Base-by-base conservation (phyloP, 106 monocot genomes). In the Allium cepa region DNA sequence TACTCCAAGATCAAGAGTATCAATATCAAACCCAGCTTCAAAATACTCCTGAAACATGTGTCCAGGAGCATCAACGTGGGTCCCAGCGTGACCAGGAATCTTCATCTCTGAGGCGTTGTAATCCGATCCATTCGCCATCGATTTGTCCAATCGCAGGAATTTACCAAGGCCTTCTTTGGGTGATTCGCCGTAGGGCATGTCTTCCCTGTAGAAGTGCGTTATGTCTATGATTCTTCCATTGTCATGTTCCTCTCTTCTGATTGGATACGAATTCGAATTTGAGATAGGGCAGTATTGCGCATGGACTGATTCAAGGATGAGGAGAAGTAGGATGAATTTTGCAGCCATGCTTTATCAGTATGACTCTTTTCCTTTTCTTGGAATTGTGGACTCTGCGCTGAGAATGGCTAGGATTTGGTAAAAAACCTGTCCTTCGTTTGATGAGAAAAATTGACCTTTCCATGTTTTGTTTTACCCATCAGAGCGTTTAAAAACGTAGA, bases 31-130 rank as follows among this genome's bases (percentile, higher is more conserved):
- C 0, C 97, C 97, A 10, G 92, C 92, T 56, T 92, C 89, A 66
- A 85, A 99, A 73, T 92, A 99, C 59, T 85, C 80, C 70, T 92
- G 81, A 75, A 84, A 87, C 56, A 92, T 73, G 59, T 97, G 97
- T 6, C 92, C 92, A 14, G 97, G 97, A 46, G 97, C 82, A 50
- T 97, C 97, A 60, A 97, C 92, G 72, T 97, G 97, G 49, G 97
- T 97, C 46, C 97, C 97, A 11, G 84, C 73, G 78, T 92, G 97
- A 9, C 76, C 27, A 0, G 71, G 65, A 48, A 97, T 46, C 84
- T 80, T 86, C 82, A 97, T 78, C 70, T 79, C 83, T 11, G 97
- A 97, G 46, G 56, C 59, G 74, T 92, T 89, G 18, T 80, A 71
- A 11, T 78, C 46, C 2, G 88, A 88, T 3, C 97, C 97, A 63